Base-by-base conservation (phyloP, 306 rosid genomes). In the Corylus heterophylla region DNA sequence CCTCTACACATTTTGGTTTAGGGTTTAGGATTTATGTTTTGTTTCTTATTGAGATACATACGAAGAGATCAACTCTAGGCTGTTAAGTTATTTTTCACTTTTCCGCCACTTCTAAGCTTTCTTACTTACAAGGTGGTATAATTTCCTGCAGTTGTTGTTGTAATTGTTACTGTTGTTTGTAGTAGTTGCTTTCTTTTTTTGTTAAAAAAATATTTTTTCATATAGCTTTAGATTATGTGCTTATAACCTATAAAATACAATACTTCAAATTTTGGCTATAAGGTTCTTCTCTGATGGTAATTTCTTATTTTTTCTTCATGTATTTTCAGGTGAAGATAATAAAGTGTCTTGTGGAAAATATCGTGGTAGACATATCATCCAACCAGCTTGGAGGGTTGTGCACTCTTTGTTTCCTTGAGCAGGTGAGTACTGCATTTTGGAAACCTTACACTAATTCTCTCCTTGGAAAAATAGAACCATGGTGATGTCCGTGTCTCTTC, bases 311-410 rank as follows among this genome's bases (percentile, higher is more conserved):
- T 74, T 12, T 54, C 54, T 72, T 52, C 83, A 66, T 55, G 54
- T 74, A 54, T 82, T 69, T 83, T 70, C 82, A 96, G 99, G 99
- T 96, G 73, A 96, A 96, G 91, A 85, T 96, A 73, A 93, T 96
- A 70, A 96, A 96, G 79, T 96, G 99, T 85, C 96, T 96, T 50
- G 99, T 96, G 74, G 99, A 93, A 90, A 96, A 96, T 83, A 96
- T 96, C 66, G 99, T 96, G 79, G 99, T 96, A 69, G 99, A 93
- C 90, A 93, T 96, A 88, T 96, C 99, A 80, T 96, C 91, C 74
- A 84, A 96, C 83, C 99, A 96, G 88, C 97, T 96, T 59, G 99
- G 99, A 54, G 99, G 99, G 22, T 77, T 96, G 88, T 96, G 99
- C 80, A 96, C 98, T 83, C 98, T 96, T 62, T 96, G 99, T 84